Evolutionary conservation across 1,284 basidiomycete species (phyloP).

Genomic region (Rhodotorula sp.): DNA sequence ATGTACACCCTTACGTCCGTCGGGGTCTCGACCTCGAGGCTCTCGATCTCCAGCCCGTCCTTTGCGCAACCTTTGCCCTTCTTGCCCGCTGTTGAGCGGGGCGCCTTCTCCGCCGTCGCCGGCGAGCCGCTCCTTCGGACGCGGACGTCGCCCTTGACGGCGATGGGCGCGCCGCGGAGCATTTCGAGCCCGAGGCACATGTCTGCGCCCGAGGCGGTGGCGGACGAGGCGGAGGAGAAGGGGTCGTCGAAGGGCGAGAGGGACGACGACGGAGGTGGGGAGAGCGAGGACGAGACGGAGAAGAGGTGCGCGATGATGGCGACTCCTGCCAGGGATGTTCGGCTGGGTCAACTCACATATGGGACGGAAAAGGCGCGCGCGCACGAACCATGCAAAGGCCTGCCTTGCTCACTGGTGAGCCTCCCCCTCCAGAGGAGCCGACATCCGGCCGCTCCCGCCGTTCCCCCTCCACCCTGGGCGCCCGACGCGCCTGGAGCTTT

Average conservation of each 20-base stretch:
- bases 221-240: conserved; percentile 26
- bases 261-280: not conserved
- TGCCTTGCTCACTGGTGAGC: conserved; percentile 1
- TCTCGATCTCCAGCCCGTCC: conserved; percentile 3
- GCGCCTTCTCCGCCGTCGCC: not conserved
- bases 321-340: conserved; percentile 15
- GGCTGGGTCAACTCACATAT: not conserved
- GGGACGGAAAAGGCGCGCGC: not conserved
- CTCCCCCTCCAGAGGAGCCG: conserved; percentile 35
- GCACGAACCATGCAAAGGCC: conserved; percentile 17
- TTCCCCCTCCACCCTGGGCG: not conserved
- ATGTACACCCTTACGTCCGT: conserved; percentile 41
- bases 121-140: not conserved
- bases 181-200: conserved; percentile 43
- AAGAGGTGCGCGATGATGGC: conserved; percentile 42
- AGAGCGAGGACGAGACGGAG: conserved; percentile 24
- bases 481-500: too few relatives aligned
- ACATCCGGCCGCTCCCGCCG: not conserved
- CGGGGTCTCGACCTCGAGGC: conserved; percentile 35
- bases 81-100: not conserved
- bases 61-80: not conserved
- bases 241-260: conserved; percentile 43
- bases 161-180: conserved; percentile 28
- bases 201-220: conserved; percentile 26
- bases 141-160: conserved; percentile 8